Base-by-base conservation (phyloP, 1,139 yeast genomes). In the Kodamaea anthophila region DNA sequence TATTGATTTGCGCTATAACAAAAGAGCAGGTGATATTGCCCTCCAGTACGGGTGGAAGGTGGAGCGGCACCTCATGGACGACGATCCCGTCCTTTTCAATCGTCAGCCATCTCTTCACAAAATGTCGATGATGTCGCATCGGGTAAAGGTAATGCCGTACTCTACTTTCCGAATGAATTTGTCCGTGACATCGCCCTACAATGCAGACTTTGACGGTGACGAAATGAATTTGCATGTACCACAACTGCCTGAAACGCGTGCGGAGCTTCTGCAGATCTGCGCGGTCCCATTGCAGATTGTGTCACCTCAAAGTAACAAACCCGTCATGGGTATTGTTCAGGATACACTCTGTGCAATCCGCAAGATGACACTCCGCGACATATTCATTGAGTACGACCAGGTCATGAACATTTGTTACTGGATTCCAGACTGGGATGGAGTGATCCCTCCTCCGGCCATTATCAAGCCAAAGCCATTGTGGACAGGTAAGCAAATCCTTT, bases 61-160 rank as follows among this genome's bases (percentile, higher is more conserved):
- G 37, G 98, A 93, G 58, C 87, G 99, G 58, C 99, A 91, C 57
- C 74, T 91, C 49, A 85, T 87, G 83, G 98, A 91, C 56, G 76
- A 88, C 49, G 99, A 91, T 55, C 97, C 98, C 3, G 98, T 91
- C 19, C 73, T 91, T 49, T 91, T 91, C 70, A 91, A 91, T 57
- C 96, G 99, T 72, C 99, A 93, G 65, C 98, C 99, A 31, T 91
- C 98, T 20, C 70, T 93, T 60, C 99, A 93, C 65, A 93, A 93
- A 61, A 91, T 93, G 97, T 87, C 97, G 38, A 93, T 93, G 98
- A 93, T 93, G 98, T 95, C 96, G n/a, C 99, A 93, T 56, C 76
- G 96, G 63, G 98, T 91, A 23, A 87, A 85, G 54, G 98, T 91
- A 30, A 88, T 93, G 96, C 99, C 99, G 9, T 93, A 88, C 54